Base-by-base conservation (phyloP, 139 green algal genomes). In the Chlorella sp. region DNA sequence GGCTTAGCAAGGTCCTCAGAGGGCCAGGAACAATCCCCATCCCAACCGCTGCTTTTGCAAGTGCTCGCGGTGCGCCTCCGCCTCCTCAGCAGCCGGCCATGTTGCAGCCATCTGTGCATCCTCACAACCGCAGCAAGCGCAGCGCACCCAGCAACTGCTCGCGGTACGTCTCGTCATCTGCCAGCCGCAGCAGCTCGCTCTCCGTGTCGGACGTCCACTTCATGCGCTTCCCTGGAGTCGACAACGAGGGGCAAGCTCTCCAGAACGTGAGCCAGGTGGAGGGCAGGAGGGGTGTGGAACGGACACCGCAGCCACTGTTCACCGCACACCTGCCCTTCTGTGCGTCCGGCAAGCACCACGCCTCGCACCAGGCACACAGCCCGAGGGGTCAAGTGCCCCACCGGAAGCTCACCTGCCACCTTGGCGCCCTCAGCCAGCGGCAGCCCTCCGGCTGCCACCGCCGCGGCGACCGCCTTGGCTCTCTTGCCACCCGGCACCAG, bases 131-230 rank as follows among this genome's bases (percentile, higher is more conserved):
- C 2, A 46, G 51, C 4, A 17, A 14, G 30, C 32, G 41, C 58
- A 84, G 19, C 11, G 17, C 82, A 81, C 73, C 86, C 46, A 88
- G 41, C n/a, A 36, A 43, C 69, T 88, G 30, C 26, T 58, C 76
- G 46, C 86, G 81, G 73, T 85, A 84, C 20, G 76, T 20, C 3
- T 84, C 51, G 11, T 90, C 83, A 14, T 90, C 82, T 11, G 85
- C 82, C 70, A 90, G 73, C 26, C 60, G 41, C 9, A 90, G n/a
- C 28, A 90, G 75, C 76, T 90, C 67, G 16, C 26, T 48, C 43
- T 78, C 76, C 16, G 43, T 38, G 64, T 85, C 82, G 1, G 76
- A 40, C 7, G 75, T 90, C 86, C 86, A 90, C 77, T 83, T 73
- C 40, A 83, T 51, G 22, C 77, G 77, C 77, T 83, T 83, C 60